Evolutionary conservation across 305 asterid species (phyloP).

Genomic region (Ajuga reptans): DNA sequence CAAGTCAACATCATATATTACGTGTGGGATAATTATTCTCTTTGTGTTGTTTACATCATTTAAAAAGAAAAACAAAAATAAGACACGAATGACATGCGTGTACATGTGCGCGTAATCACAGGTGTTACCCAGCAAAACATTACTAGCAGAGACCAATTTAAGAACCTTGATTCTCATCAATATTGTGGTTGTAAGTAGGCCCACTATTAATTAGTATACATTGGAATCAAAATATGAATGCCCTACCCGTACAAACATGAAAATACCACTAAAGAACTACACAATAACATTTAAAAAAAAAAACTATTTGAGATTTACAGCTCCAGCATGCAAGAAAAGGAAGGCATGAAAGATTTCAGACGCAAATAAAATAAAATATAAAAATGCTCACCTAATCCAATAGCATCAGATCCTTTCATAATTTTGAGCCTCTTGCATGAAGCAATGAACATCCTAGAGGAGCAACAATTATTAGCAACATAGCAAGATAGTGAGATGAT

Average conservation of each 20-base stretch:
- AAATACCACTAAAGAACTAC: not conserved
- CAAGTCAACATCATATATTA: no score
- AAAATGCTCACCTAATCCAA: constrained; percentile 58
- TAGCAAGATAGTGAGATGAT: not conserved
- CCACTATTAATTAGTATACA: not conserved
- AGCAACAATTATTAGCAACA: constrained; percentile 7
- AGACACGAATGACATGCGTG: no score
- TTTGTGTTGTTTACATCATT: no score
- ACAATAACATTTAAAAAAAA: not conserved
- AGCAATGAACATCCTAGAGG: constrained; percentile 60
- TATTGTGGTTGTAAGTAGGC: not conserved
- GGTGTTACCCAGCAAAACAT: no score
- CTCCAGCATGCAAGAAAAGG: not conserved
- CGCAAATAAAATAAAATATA: not conserved
- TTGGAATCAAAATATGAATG: not conserved
- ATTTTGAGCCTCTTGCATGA: constrained; percentile 84
- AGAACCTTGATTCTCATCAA: not conserved
- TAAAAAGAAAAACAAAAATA: no score
- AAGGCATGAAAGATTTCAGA: not conserved
- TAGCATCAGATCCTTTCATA: constrained; percentile 83
- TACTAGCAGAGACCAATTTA: no score
- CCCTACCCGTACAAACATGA: not conserved
- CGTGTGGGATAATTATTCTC: no score
- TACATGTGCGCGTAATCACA: no score
- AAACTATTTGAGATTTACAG: not conserved